Base-by-base conservation (phyloP, 2,329 filamentous ascomycete genomes). In the Ophiostoma ulmi region DNA sequence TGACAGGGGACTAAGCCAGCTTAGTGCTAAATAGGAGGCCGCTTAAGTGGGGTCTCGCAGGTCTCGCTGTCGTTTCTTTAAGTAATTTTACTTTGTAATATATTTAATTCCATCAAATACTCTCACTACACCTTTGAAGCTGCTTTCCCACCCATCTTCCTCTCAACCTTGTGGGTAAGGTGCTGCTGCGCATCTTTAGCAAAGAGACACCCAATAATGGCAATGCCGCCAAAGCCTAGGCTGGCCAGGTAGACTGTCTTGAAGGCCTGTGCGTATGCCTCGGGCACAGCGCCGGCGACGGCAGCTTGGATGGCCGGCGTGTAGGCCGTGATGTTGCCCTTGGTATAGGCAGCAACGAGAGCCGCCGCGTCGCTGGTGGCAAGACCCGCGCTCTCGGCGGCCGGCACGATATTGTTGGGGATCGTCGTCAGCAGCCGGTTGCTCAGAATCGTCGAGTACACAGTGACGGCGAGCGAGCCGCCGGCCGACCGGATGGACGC, bases 401-500 rank as follows among this genome's bases (percentile, higher is more conserved):
- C 52, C 52, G 52, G 52, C 52, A 58, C 52, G 8, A 58, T 58
- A 10, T 58, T 58, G 20, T 70, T 75, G 1, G 77, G 74, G 69
- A 80, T 76, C 20, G 76, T 78, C 3, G 75, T 67, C 0, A 74
- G 70, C 26, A 80, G 74, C 26, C 78, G 77, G 71, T 70, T 71
- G 61, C 35, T 67, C n/a, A 71, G 58, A 22, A 71, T 70, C 48
- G 64, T 35, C 20, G 68, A 67, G 68, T 71, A 71, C 48, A 71
- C 67, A 7, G 64, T 64, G 7, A 67, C 64, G 4, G 55, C 68
- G 11, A 71, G 26, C 11, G 67, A 65, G 35, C 68, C 58, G 3
- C 69, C 61, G 39, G 52, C 69, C 5, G 69, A 71, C 14, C 79
- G 77, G 70, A 80, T 78, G 14, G 76, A 78, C 14, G 78, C 79